These are phyloP conservation scores for Penicillium longicatenatum DNA, from an alignment of 495 filamentous ascomycete genomes.

Conservation along the genomic window DNA sequence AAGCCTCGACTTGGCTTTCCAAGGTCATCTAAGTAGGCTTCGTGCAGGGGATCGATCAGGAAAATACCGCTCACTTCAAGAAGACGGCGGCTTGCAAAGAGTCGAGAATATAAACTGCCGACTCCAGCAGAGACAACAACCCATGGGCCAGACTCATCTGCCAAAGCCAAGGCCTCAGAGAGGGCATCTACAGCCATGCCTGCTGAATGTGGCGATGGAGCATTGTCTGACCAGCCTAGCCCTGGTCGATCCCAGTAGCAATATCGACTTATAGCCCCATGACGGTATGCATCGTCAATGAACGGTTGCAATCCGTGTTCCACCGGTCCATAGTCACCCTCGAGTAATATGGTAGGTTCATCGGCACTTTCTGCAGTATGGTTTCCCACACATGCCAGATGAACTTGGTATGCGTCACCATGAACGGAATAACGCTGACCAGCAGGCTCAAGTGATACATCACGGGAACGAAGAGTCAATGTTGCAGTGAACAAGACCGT, in stretches of 20 bases:
- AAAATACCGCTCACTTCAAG: conserved; percentile 73
- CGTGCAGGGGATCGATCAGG: conserved; percentile 84
- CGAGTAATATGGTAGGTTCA: conserved; percentile 72
- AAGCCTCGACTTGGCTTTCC: conserved; percentile 74
- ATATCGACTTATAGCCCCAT: conserved; percentile 79
- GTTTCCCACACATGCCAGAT: conserved; percentile 81
- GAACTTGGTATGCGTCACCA: conserved; percentile 77
- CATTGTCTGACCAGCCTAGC: conserved; percentile 87
- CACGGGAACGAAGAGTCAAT: conserved; percentile 73
- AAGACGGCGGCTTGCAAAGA: conserved; percentile 81
- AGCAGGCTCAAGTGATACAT: conserved; percentile 67
- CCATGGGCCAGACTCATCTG: conserved; percentile 86
- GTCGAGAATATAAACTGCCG: conserved; percentile 82
- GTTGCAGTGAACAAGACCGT: conserved; percentile 75
- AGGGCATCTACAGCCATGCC: conserved; percentile 86
- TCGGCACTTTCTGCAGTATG: conserved; percentile 46
- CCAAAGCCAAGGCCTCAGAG: conserved; percentile 77
- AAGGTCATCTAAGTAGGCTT: conserved; percentile 71
- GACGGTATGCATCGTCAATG: conserved; percentile 60
- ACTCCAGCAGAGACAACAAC: conserved; percentile 70
- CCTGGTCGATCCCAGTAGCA: conserved; percentile 97
- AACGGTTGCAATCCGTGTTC: conserved; percentile 73
- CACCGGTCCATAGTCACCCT: conserved; percentile 77
- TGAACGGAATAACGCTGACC: conserved; percentile 80
- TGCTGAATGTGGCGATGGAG: conserved; percentile 87